Percentiles rank a stretch among this genome's conserved stretches.
Evolutionary conservation across 306 rosid species (phyloP).

Genomic region (Hippophae tibetana): DNA sequence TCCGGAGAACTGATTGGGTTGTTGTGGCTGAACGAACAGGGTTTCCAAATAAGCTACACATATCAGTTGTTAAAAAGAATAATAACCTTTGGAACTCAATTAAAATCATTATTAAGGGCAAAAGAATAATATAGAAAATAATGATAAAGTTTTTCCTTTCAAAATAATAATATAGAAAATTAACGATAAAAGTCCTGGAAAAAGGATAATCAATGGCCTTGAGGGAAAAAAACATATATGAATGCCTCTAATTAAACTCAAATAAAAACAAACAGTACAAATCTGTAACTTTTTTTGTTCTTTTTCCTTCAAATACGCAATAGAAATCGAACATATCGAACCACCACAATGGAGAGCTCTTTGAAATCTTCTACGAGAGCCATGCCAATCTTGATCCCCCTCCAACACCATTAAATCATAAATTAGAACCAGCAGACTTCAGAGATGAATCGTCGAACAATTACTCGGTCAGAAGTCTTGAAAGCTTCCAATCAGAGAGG

Average conservation of each 20-base stretch:
- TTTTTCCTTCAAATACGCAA: slow-evolving; percentile 35
- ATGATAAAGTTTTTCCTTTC: slow-evolving; percentile 30
- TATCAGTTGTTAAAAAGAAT: no score
- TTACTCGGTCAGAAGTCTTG: background rate
- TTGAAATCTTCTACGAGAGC: slow-evolving; percentile 18
- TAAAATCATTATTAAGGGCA: no score
- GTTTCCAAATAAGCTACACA: no score
- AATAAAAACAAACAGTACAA: slow-evolving; percentile 37
- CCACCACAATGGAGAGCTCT: slow-evolving; percentile 42
- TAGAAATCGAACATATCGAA: slow-evolving; percentile 58
- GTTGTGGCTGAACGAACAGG: no score
- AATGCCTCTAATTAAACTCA: slow-evolving; percentile 53
- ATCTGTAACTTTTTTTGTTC: slow-evolving; percentile 28
- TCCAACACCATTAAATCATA: background rate
- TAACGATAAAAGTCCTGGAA: slow-evolving; percentile 27
- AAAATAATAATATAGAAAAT: slow-evolving; percentile 31
- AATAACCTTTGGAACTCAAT: no score
- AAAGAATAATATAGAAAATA: slow-evolving; percentile 62
- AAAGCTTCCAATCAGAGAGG: slow-evolving; percentile 6
- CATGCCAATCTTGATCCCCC: background rate
- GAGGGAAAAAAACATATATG: slow-evolving; percentile 12
- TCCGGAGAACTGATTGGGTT: no score
- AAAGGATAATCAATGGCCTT: slow-evolving; percentile 57
- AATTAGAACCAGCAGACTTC: slow-evolving; percentile 5
- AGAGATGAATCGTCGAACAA: slow-evolving; percentile 13